Evolutionary conservation across 2,329 filamentous ascomycete species (phyloP).

Genomic region (Aspergillus pseudoglaucus): DNA sequence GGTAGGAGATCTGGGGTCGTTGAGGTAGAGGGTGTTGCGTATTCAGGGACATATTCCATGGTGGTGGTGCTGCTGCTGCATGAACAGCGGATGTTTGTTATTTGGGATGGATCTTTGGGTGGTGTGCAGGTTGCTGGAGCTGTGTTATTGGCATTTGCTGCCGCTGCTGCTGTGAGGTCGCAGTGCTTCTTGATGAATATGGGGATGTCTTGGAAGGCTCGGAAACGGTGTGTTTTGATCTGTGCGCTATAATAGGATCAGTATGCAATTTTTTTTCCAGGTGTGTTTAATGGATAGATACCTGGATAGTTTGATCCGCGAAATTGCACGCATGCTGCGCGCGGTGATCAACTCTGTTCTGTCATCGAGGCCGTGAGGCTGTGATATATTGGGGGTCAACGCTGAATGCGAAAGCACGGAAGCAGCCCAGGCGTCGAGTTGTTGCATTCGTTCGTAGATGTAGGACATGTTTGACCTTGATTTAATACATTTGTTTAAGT

Average conservation of each 20-base stretch:
- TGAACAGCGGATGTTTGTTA: constrained; percentile 26
- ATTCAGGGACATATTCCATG: constrained; percentile 26
- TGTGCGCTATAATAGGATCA: constrained; percentile 29
- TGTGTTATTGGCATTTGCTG: constrained; percentile 18
- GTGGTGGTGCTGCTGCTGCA: constrained; percentile 25
- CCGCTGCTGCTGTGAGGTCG: constrained; percentile 30
- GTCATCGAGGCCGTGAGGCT: constrained; percentile 18
- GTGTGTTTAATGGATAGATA: constrained; percentile 7
- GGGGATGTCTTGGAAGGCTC: constrained; percentile 41
- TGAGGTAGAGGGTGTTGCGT: constrained; percentile 22
- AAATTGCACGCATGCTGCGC: constrained; percentile 35
- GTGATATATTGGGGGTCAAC: constrained; percentile 10
- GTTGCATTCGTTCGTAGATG: constrained; percentile 37
- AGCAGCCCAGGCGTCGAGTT: constrained; percentile 36
- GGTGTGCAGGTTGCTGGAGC: constrained; percentile 8
- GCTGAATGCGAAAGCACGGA: constrained; percentile 30
- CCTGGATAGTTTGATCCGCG: constrained; percentile 41
- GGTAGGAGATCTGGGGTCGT: constrained; percentile 25
- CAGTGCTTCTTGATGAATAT: constrained; percentile 42
- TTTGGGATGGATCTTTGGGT: constrained; percentile 13
- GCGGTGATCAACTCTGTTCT: constrained; percentile 32
- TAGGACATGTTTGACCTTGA: constrained; percentile 30
- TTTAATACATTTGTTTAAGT: constrained; percentile 34
- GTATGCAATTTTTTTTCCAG: not conserved
- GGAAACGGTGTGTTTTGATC: constrained; percentile 42